phyloP scores from a whole-genome alignment of 2,329 filamentous ascomycete species.

The Plenodomus lindquistii region DNA sequence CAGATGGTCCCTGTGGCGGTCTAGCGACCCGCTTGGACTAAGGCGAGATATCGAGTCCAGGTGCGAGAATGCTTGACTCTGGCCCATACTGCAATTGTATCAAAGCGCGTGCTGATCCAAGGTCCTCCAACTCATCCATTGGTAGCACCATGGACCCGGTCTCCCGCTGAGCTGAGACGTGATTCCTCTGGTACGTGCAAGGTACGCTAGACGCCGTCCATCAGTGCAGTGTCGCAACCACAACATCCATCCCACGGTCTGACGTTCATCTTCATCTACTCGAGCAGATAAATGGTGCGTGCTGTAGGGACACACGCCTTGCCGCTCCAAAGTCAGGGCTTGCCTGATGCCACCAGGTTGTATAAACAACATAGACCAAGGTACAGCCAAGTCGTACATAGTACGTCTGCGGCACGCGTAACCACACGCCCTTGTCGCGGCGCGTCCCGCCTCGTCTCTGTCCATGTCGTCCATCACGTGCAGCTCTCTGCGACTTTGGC shows the following conservation, averaged over 20 bases:
- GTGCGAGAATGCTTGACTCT: slow-evolving; percentile 30
- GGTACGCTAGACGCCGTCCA: background rate
- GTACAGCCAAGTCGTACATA: background rate
- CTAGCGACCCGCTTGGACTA: slow-evolving; percentile 29
- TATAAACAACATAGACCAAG: too few relatives aligned
- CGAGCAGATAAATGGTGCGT: background rate
- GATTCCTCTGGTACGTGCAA: background rate
- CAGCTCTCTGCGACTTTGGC: slow-evolving; percentile 17
- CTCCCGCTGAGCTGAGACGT: background rate
- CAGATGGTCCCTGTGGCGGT: slow-evolving; percentile 27
- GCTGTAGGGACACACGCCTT: background rate
- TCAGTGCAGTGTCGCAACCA: background rate
- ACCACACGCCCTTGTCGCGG: background rate
- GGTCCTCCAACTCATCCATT: slow-evolving; percentile 13
- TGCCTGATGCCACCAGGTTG: background rate
- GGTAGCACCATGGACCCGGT: background rate
- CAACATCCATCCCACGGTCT: too few relatives aligned
- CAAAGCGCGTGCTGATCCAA: slow-evolving; percentile 28
- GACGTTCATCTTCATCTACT: too few relatives aligned
- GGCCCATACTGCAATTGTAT: slow-evolving; percentile 29
- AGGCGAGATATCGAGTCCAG: slow-evolving; percentile 24
- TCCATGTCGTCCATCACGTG: slow-evolving; percentile 17
- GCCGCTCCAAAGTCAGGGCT: background rate
- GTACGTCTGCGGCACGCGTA: background rate
- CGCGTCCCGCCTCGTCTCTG: slow-evolving; percentile 10